A percentile compares a stretch with the other conserved stretches of the same genome.
These are phyloP conservation scores for Arbutus unedo DNA, from an alignment of 148 eudicot species.

Conservation along the genomic window DNA sequence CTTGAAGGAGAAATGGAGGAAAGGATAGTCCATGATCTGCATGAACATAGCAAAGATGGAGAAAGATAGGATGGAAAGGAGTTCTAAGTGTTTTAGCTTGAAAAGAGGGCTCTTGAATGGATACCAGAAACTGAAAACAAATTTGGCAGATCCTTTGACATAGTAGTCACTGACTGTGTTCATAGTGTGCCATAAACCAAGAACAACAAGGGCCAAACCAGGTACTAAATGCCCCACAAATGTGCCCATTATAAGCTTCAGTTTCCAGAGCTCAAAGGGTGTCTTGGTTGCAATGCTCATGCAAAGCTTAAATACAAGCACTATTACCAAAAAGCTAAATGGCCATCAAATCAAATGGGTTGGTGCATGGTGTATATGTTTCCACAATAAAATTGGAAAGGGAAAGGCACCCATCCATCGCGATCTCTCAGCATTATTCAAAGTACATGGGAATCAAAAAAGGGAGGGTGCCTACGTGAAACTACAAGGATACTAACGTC, in stretches of 20 bases:
- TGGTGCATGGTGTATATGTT: conserved; percentile 51
- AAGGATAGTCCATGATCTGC: conserved; percentile 51
- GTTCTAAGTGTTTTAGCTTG: conserved; percentile 53
- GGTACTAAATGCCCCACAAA: conserved; percentile 77
- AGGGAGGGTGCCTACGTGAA: background rate
- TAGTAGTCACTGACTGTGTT: conserved; percentile 49
- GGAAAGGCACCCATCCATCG: background rate
- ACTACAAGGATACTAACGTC: background rate
- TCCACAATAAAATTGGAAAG: conserved; percentile 31
- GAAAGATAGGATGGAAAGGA: conserved; percentile 51
- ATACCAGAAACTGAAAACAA: conserved; percentile 55
- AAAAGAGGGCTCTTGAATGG: conserved; percentile 37
- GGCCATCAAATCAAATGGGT: conserved; percentile 22
- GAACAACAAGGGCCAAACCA: conserved; percentile 60
- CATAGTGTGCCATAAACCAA: conserved; percentile 70
- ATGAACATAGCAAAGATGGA: conserved; percentile 51
- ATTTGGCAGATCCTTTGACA: conserved; percentile 41
- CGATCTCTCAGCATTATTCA: background rate
- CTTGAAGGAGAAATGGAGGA: conserved; percentile 38
- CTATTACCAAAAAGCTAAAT: conserved; percentile 13
- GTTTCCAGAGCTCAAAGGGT: background rate
- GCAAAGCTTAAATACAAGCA: conserved; percentile 29
- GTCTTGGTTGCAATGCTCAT: background rate
- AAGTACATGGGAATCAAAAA: background rate
- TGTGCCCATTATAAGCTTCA: conserved; percentile 57